Evolutionary conservation across 306 rosid genomes (phyloP).

Genomic region (Fragaria vesca): DNA sequence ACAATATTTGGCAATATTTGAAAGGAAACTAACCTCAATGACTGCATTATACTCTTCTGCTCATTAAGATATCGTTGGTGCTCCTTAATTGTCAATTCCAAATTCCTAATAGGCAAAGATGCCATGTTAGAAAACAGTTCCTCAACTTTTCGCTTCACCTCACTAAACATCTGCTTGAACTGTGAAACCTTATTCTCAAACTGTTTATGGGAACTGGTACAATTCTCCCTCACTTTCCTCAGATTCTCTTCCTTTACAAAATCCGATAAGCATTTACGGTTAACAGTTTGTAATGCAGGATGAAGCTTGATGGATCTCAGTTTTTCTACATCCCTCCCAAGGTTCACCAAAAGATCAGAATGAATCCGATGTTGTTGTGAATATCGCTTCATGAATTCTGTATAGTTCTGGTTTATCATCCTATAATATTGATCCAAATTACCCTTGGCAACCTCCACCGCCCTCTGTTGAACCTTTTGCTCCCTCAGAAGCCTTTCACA

Average conservation of each 20-base stretch:
- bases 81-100: slow-evolving; percentile 63
- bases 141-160: slow-evolving; percentile 68
- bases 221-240: slow-evolving; percentile 75
- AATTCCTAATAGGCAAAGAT: slow-evolving; percentile 38
- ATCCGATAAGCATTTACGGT: slow-evolving; percentile 73
- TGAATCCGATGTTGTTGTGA: slow-evolving; percentile 67
- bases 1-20: slow-evolving; percentile 8
- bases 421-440: slow-evolving; percentile 80
- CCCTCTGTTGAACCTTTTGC: slow-evolving; percentile 92
- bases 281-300: slow-evolving; percentile 63
- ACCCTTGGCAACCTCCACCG: slow-evolving; percentile 81
- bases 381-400: slow-evolving; percentile 85
- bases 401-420: slow-evolving; percentile 70
- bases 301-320: slow-evolving; percentile 71
- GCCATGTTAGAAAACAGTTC: slow-evolving; percentile 60
- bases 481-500: slow-evolving; percentile 81
- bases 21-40: slow-evolving; percentile 60
- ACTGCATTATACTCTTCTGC: slow-evolving; percentile 92
- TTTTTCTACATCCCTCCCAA: slow-evolving; percentile 71
- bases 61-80: slow-evolving; percentile 59
- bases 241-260: slow-evolving; percentile 88
- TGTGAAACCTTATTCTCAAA: slow-evolving; percentile 87
- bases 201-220: slow-evolving; percentile 76
- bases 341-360: slow-evolving; percentile 77
- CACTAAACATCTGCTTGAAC: slow-evolving; percentile 68